These are phyloP conservation scores for Cordyceps tenuipes DNA, from an alignment of 2,329 filamentous ascomycete species.

Conservation along the genomic window DNA sequence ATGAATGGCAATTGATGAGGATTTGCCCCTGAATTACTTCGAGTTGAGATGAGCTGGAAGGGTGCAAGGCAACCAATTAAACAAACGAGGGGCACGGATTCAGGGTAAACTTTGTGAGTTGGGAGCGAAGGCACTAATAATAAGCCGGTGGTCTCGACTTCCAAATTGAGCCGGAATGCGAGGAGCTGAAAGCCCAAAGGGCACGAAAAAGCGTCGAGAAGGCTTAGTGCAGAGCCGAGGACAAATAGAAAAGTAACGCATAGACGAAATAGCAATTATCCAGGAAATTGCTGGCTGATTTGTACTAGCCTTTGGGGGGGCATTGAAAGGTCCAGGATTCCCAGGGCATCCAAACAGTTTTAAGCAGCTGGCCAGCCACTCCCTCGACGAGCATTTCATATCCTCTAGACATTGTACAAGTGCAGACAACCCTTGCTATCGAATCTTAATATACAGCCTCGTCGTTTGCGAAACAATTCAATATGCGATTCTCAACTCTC, in stretches of 20 bases:
- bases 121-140: not conserved
- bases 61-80: not conserved
- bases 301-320: not conserved
- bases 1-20: too few species aligned
- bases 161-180: conserved; percentile 2
- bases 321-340: not conserved
- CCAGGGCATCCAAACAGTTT: not conserved
- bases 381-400: not conserved
- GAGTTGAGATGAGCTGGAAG: not conserved
- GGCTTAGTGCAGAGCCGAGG: not conserved
- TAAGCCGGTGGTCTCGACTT: not conserved
- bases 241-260: not conserved
- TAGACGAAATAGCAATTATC: not conserved
- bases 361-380: not conserved
- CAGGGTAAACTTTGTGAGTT: not conserved
- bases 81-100: not conserved
- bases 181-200: not conserved
- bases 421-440: not conserved
- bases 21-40: too few species aligned
- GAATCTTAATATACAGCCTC: not conserved
- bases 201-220: not conserved
- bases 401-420: not conserved
- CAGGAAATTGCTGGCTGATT: not conserved
- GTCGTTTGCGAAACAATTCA: not conserved
- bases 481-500: not conserved